These are phyloP conservation scores for Diplosphaera chodatii DNA, from an alignment of 139 green algal genomes.

Conservation along the genomic window DNA sequence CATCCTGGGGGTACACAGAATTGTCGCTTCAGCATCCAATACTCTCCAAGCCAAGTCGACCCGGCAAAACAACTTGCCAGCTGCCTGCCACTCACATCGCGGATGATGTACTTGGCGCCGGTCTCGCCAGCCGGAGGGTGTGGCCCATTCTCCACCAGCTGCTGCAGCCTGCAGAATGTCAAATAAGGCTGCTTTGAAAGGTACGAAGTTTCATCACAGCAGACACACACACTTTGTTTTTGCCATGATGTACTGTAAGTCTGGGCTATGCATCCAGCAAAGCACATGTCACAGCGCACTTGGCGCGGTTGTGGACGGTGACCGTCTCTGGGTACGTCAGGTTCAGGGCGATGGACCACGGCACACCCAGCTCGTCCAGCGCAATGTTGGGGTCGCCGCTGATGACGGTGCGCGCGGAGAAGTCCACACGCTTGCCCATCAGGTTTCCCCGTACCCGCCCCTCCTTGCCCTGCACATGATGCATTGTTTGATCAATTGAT, in stretches of 20 bases:
- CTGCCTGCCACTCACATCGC: slow-evolving; percentile 39
- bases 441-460: slow-evolving; percentile 97
- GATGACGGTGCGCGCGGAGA: slow-evolving; percentile 97
- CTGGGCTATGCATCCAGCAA: no score
- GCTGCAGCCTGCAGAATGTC: slow-evolving; percentile 64
- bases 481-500: no score
- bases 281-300: no score
- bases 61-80: no score
- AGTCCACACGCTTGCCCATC: slow-evolving; percentile 99
- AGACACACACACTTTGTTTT: no score
- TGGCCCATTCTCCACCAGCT: slow-evolving; percentile 92
- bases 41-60: no score
- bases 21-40: no score
- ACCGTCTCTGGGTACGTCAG: slow-evolving; percentile 96
- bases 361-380: slow-evolving; percentile 97
- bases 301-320: slow-evolving; percentile 73
- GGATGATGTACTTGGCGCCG: slow-evolving; percentile 94
- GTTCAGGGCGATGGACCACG: slow-evolving; percentile 95
- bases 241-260: no score
- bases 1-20: slow-evolving; percentile 65
- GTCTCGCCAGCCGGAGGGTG: slow-evolving; percentile 91
- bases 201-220: no score
- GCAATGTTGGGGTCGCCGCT: slow-evolving; percentile 93
- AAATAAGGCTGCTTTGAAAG: no score
- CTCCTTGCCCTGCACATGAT: slow-evolving; percentile 54